Conservation (phyloP, 2,329 filamentous ascomycete genomes). For the Aspergillus nomiae region DNA sequence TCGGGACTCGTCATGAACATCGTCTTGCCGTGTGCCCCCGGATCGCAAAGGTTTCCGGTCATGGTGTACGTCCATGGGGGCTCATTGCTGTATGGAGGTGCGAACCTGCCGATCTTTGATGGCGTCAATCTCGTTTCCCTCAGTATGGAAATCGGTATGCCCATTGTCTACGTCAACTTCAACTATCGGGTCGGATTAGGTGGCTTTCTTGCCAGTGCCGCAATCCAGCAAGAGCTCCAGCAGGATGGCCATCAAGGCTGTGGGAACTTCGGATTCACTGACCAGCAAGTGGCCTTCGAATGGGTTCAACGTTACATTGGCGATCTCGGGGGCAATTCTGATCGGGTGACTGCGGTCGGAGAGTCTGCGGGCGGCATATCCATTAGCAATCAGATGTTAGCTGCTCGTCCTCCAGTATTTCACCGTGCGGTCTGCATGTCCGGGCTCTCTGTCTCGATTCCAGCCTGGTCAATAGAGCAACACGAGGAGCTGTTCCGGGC, state of each 20-base stretch:
- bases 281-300: slow-evolving; percentile 32
- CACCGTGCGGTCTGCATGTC: slow-evolving; percentile 30
- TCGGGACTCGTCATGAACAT: slow-evolving; percentile 29
- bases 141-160: slow-evolving; percentile 18
- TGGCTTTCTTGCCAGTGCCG: slow-evolving; percentile 25
- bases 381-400: slow-evolving; percentile 27
- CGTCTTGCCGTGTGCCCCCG: slow-evolving; percentile 18
- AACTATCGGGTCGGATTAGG: slow-evolving; percentile 31
- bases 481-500: slow-evolving; percentile 25
- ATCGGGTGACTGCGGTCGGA: slow-evolving; percentile 32
- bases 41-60: slow-evolving; percentile 18
- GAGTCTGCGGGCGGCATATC: slow-evolving; percentile 32
- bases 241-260: slow-evolving; percentile 23
- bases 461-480: slow-evolving; percentile 25
- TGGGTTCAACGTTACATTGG: slow-evolving; percentile 39
- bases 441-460: slow-evolving; percentile 24
- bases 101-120: slow-evolving; percentile 29
- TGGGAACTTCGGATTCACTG: slow-evolving; percentile 46
- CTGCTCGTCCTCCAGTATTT: slow-evolving; percentile 22
- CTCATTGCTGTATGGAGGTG: slow-evolving; percentile 29
- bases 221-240: slow-evolving; percentile 19
- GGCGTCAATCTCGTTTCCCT: slow-evolving; percentile 28
- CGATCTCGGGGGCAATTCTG: slow-evolving; percentile 35
- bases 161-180: slow-evolving; percentile 28
- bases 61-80: slow-evolving; percentile 31